phyloP scores from a whole-genome alignment of 2,329 filamentous ascomycete genomes.

The Pyrenophora tritici-repentis region DNA sequence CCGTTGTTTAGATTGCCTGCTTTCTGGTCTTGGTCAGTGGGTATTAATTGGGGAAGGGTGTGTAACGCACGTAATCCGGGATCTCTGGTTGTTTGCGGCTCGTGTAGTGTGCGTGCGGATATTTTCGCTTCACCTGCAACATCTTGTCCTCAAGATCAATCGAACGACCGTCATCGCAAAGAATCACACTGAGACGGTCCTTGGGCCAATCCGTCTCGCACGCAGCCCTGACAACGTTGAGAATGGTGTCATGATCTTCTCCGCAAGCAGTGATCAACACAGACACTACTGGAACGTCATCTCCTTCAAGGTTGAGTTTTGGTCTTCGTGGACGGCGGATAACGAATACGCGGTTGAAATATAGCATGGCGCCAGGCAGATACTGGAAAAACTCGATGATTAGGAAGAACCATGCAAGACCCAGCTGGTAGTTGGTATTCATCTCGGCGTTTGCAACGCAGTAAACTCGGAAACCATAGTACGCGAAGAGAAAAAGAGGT shows the following conservation, averaged over 20 bases:
- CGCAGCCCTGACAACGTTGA: conserved; percentile 33
- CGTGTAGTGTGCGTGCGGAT: conserved; percentile 52
- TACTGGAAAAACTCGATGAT: background rate
- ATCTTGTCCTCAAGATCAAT: conserved; percentile 36
- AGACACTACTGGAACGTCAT: conserved; percentile 47
- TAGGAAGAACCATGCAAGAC: background rate
- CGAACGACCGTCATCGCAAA: conserved; percentile 48
- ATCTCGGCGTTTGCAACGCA: background rate
- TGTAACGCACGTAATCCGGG: conserved; percentile 39
- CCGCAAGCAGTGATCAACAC: conserved; percentile 53
- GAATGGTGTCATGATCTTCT: conserved; percentile 50
- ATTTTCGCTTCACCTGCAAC: conserved; percentile 43
- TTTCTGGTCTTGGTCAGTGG: conserved; percentile 57
- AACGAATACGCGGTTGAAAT: background rate
- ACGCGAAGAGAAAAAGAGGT: background rate
- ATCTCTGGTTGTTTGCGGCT: conserved; percentile 50
- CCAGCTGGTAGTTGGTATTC: background rate
- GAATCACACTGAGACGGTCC: conserved; percentile 41
- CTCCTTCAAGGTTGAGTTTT: conserved; percentile 10
- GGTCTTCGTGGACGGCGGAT: background rate
- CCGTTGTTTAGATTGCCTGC: conserved; percentile 68
- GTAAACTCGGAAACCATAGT: background rate
- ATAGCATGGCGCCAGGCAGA: background rate
- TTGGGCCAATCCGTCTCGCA: conserved; percentile 25
- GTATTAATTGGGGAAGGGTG: background rate